Conservation (phyloP, 1,284 basidiomycete species). For the Apiotrichum siamense region DNA sequence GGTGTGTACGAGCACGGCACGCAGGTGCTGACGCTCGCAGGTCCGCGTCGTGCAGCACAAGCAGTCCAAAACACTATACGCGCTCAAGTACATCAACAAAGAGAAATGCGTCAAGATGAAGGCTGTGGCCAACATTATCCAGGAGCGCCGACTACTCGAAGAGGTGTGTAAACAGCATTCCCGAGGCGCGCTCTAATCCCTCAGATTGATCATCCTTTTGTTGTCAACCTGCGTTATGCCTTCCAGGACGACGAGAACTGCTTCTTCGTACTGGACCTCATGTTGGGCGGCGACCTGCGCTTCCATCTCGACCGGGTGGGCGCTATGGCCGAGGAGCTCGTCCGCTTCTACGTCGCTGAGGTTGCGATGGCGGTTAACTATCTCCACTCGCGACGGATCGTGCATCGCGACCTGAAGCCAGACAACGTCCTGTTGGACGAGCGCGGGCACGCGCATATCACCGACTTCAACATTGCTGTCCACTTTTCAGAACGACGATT, state of each 20-base stretch:
- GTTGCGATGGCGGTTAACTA: slow-evolving; percentile 79
- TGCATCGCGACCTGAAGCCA: slow-evolving; percentile 93
- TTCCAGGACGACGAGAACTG: slow-evolving; percentile 98
- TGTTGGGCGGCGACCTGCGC: slow-evolving; percentile 90
- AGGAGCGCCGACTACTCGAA: slow-evolving; percentile 84
- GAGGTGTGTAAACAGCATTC: slow-evolving; percentile 56
- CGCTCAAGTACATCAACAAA: slow-evolving; percentile 99
- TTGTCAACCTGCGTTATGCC: slow-evolving; percentile 90
- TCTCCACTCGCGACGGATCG: slow-evolving; percentile 83
- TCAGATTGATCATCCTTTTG: slow-evolving; percentile 88
- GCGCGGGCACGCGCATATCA: slow-evolving; percentile 88
- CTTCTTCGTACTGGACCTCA: slow-evolving; percentile 94
- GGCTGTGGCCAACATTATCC: slow-evolving; percentile 92
- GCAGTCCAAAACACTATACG: slow-evolving; percentile 88
- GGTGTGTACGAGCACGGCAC: slow-evolving; percentile 51
- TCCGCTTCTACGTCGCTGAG: slow-evolving; percentile 87
- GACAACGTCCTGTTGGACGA: slow-evolving; percentile 94
- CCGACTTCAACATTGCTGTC: slow-evolving; percentile 97
- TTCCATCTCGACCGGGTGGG: slow-evolving; percentile 84
- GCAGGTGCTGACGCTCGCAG: slow-evolving; percentile 50
- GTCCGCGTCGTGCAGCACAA: slow-evolving; percentile 98
- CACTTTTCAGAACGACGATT: slow-evolving; percentile 78
- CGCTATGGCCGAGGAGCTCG: slow-evolving; percentile 68
- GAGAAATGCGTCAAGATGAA: slow-evolving; percentile 96
- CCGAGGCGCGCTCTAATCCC: neutral